Conservation (phyloP, 2,329 filamentous ascomycete genomes). For the Trichoderma arundinaceum region DNA sequence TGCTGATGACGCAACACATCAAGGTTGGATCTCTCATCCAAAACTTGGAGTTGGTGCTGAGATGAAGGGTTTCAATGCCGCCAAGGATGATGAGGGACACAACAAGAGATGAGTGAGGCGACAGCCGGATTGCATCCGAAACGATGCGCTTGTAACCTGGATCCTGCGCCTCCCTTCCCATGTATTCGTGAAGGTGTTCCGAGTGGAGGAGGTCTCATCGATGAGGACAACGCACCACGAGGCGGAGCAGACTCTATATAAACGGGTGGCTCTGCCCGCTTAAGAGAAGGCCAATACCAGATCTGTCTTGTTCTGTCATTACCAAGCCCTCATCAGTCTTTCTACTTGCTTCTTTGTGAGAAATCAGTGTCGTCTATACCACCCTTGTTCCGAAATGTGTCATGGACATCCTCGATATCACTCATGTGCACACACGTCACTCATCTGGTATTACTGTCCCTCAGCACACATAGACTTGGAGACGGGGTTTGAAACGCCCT, state of each 20-base stretch:
- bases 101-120: conserved; percentile 5
- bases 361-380: not conserved
- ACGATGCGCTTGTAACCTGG: not conserved
- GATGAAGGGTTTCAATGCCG: not conserved
- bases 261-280: not conserved
- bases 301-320: not conserved
- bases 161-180: not conserved
- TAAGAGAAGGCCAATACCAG: not conserved
- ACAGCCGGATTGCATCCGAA: not conserved
- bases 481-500: conserved; percentile 57
- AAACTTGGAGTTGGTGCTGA: not conserved
- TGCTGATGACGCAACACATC: not conserved
- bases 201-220: not conserved
- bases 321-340: not conserved
- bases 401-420: conserved; percentile 60
- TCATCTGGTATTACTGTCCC: conserved; percentile 62
- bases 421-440: conserved; percentile 59
- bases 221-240: not conserved
- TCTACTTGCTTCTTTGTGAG: not conserved
- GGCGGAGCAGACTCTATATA: conserved; percentile 6
- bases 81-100: not conserved
- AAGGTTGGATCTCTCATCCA: conserved; percentile 3
- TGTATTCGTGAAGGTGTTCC: not conserved
- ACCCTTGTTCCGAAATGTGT: conserved; percentile 52
- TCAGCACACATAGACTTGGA: conserved; percentile 50